Conservation (phyloP, 345 rosid species). For the Luvunga scandens region DNA sequence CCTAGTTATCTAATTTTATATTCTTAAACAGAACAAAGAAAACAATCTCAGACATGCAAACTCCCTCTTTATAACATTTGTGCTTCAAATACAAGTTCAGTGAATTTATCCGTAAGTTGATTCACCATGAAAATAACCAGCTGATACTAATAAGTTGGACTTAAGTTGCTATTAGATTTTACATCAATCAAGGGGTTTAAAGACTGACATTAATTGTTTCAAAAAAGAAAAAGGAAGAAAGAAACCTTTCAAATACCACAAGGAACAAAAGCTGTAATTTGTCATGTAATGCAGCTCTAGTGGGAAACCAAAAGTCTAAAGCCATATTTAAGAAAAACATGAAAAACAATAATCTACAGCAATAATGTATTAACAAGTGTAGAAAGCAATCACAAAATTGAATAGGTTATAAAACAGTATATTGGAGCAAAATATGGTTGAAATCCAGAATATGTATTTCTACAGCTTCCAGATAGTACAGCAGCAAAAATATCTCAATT, state of each 20-base stretch:
- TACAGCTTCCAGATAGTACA: neutral
- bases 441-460: too few relatives aligned
- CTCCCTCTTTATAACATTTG: neutral
- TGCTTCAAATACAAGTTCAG: neutral
- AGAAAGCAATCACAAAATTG: neutral
- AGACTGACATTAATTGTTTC: neutral
- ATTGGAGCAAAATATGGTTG: neutral
- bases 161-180: neutral
- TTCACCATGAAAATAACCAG: neutral
- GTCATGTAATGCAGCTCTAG: neutral
- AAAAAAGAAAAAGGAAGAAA: neutral
- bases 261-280: neutral
- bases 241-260: neutral
- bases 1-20: neutral
- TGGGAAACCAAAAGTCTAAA: neutral
- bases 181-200: neutral
- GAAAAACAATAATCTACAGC: neutral
- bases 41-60: neutral
- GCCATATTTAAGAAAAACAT: neutral
- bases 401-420: neutral
- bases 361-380: neutral
- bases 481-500: neutral
- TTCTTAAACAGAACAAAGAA: neutral
- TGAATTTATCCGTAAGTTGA: neutral
- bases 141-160: neutral